Conservation (phyloP, 176 grass and related monocot genomes). For the Hsuehochloa calcarea region DNA sequence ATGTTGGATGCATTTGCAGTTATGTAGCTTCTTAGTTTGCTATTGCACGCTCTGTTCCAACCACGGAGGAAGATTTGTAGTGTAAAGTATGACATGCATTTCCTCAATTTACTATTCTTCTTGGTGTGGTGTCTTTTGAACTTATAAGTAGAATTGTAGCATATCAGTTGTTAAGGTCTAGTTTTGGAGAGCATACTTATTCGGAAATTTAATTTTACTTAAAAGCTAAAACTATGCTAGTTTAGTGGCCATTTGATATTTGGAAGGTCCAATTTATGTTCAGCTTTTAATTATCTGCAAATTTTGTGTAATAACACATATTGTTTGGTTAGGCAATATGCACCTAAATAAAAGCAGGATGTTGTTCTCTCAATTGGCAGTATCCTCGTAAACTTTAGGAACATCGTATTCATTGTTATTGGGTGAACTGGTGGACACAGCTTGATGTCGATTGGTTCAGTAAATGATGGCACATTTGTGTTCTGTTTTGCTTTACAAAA, state of each 20-base stretch:
- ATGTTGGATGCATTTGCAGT: not conserved
- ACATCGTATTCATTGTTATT: slow-evolving; percentile 53
- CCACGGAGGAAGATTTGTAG: not conserved
- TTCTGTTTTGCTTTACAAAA: not conserved
- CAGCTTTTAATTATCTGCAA: not conserved
- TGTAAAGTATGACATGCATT: not conserved
- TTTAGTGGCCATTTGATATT: not conserved
- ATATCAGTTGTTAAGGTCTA: not conserved
- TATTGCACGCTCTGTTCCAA: not conserved
- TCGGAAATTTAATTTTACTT: not conserved
- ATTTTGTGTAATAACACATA: not conserved
- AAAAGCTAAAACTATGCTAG: too few relatives aligned
- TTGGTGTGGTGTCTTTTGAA: not conserved
- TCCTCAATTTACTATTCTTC: not conserved
- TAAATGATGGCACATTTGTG: slow-evolving; percentile 54
- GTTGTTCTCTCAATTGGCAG: slow-evolving; percentile 30
- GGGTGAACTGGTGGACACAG: slow-evolving; percentile 44
- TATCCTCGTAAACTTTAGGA: slow-evolving; percentile 56
- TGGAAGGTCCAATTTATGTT: not conserved
- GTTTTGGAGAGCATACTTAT: not conserved
- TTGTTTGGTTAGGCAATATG: not conserved
- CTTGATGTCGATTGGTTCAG: slow-evolving; percentile 49
- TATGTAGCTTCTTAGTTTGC: not conserved
- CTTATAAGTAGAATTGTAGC: too few relatives aligned
- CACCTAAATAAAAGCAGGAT: slow-evolving; percentile 41